Evolutionary conservation across 1,284 basidiomycete species (phyloP).

Genomic region (Apiotrichum brassicae): DNA sequence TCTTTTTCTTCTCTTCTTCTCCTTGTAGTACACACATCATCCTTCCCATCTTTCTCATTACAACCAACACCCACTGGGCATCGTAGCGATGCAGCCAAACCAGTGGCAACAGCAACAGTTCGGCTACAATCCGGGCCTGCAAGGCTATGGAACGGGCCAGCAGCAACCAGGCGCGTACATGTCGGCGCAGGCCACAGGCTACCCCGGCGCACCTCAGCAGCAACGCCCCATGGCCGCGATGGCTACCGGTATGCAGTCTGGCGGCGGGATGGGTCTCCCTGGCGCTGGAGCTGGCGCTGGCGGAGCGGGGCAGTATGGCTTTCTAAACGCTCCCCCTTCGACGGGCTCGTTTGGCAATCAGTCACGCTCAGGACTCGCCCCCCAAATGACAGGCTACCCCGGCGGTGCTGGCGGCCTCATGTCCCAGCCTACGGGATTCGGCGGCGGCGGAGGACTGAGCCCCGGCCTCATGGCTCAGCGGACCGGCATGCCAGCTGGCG

Average conservation of each 20-base stretch:
- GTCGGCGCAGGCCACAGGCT: slow-evolving; percentile 39
- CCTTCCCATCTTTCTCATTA: neutral
- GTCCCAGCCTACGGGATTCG: slow-evolving; percentile 31
- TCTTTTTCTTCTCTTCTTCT: too few relatives aligned
- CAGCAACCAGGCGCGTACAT: slow-evolving; percentile 22
- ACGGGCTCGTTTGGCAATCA: slow-evolving; percentile 18
- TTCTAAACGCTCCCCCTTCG: slow-evolving; percentile 44
- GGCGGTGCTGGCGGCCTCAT: slow-evolving; percentile 22
- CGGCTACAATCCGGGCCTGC: slow-evolving; percentile 26
- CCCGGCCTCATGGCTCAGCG: slow-evolving; percentile 37
- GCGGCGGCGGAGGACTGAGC: slow-evolving; percentile 20
- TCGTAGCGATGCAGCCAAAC: slow-evolving; percentile 21
- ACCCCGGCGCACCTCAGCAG: slow-evolving; percentile 14
- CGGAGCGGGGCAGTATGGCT: slow-evolving; percentile 30
- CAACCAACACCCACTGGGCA: slow-evolving; percentile 1
- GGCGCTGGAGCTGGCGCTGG: too few relatives aligned
- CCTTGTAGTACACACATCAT: too few relatives aligned
- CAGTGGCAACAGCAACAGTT: slow-evolving; percentile 31
- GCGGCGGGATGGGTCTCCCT: slow-evolving; percentile 1
- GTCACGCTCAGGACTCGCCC: slow-evolving; percentile 24
- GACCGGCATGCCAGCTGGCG: slow-evolving; percentile 50
- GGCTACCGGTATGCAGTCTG: slow-evolving; percentile 10
- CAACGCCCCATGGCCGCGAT: slow-evolving; percentile 51
- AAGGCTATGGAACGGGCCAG: slow-evolving; percentile 31
- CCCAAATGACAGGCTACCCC: slow-evolving; percentile 28